phyloP scores from a whole-genome alignment of 1,284 basidiomycete species.

The Waitea zeae region DNA sequence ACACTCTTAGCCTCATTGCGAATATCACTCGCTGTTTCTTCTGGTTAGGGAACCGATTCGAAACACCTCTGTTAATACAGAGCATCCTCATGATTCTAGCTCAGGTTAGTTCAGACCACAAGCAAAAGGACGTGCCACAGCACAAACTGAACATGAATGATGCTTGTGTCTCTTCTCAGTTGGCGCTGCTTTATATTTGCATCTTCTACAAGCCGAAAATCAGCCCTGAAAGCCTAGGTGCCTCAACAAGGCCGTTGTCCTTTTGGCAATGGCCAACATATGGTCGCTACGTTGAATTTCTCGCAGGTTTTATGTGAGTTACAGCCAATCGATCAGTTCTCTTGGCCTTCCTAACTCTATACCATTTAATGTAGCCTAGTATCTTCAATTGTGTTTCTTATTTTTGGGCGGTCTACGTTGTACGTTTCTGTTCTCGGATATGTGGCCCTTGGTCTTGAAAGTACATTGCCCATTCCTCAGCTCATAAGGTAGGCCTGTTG shows the following conservation, averaged over 20 bases:
- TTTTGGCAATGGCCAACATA: slow-evolving; percentile 83
- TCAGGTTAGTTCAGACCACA: slow-evolving; percentile 30
- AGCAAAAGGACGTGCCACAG: too few species aligned
- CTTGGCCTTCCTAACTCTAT: too few species aligned
- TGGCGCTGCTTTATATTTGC: slow-evolving; percentile 64
- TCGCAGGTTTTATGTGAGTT: slow-evolving; percentile 59
- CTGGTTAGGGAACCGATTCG: slow-evolving; percentile 73
- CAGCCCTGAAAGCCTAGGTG: slow-evolving; percentile 38
- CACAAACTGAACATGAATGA: too few species aligned
- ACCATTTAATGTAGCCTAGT: slow-evolving; percentile 38
- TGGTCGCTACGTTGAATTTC: slow-evolving; percentile 64
- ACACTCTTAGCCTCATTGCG: slow-evolving; percentile 39
- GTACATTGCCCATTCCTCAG: slow-evolving; percentile 69
- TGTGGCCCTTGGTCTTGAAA: slow-evolving; percentile 63
- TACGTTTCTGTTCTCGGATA: slow-evolving; percentile 64
- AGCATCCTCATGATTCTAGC: slow-evolving; percentile 69
- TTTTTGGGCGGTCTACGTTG: slow-evolving; percentile 45
- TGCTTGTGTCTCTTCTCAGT: slow-evolving; percentile 20
- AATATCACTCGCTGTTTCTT: slow-evolving; percentile 80
- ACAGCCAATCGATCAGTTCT: slow-evolving; percentile 4
- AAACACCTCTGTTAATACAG: slow-evolving; percentile 58
- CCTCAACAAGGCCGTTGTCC: slow-evolving; percentile 48
- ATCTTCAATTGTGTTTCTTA: slow-evolving; percentile 54
- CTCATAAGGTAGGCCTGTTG: slow-evolving; percentile 57
- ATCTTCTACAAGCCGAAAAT: slow-evolving; percentile 43